Evolutionary conservation across 2,329 filamentous ascomycete genomes (phyloP), one percentile per base, ranked within the genome.

Genomic region (Clarireedia paspali): DNA sequence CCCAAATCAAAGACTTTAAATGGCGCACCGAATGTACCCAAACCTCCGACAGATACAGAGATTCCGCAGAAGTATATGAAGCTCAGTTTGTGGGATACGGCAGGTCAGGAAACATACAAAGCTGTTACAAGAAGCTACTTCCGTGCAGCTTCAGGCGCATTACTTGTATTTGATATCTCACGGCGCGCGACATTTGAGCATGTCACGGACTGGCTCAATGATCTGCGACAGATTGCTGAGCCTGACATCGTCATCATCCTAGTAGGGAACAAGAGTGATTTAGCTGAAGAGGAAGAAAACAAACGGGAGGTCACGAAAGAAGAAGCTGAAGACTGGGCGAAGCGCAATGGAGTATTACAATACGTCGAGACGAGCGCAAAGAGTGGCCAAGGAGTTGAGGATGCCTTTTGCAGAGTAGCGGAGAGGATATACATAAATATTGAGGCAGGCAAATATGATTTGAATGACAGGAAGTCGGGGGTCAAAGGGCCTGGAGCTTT

Each of bases 321-420:
- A 63, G 92, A 97, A 73, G 94, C 94, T 2, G 85, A 92, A 68
- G 88, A 88, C 57, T 99, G 94, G 94, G 95, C 91, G 59, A 79
- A 78, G 58, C 75, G 79, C 63, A 96, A 97, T 71, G 88, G 88
- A 57, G 85, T 97, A 26, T 82, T 96, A 68, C 84, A 91, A 69
- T 97, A 97, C 70, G 90, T 97, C 60, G 94, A 99, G 76, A 99
- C 94, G 40, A 91, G 87, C 63, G 94, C 94, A 50, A 99, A 97
- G 77, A 95, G 87, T 60, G 94, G 94, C 52, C 90, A 95, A 69
- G 90, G 90, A 50, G 94, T 99, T 38, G 94, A 99, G 71, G 82
- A 85, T 63, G 94, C 94, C 2, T 99, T 99, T 67, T 80, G 95
- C 68, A 85, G 94, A 67, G 91, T 97, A 14, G 91, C 94, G 20